phyloP scores from a whole-genome alignment of 495 filamentous ascomycete genomes.

The Pyrenula massariospora region DNA sequence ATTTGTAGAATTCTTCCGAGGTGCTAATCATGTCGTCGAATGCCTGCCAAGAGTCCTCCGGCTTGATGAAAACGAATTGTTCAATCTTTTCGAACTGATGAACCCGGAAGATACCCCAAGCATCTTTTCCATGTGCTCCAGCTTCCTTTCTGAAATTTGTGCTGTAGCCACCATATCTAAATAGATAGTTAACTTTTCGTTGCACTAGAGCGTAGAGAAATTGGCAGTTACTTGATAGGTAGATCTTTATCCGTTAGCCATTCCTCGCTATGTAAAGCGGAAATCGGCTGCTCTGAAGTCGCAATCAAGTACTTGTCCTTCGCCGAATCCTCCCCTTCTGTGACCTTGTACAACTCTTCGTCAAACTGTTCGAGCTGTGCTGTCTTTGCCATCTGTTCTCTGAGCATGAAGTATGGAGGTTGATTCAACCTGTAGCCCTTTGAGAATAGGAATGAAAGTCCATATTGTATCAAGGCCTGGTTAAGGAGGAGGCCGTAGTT shows the following conservation, averaged over 20 bases:
- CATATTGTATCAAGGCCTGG: constrained; percentile 86
- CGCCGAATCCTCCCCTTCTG: constrained; percentile 62
- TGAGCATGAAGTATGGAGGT: constrained; percentile 92
- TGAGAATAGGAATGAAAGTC: constrained; percentile 70
- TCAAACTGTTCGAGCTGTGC: constrained; percentile 96
- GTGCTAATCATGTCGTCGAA: constrained; percentile 86
- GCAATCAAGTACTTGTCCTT: constrained; percentile 97
- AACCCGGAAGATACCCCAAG: constrained; percentile 96
- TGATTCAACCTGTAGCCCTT: constrained; percentile 79
- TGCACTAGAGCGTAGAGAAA: constrained; percentile 3
- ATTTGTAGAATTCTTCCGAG: constrained; percentile 91
- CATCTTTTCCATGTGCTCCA: constrained; percentile 82
- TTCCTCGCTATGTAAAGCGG: constrained; percentile 82
- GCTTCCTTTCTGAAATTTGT: constrained; percentile 95
- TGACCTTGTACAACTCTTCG: constrained; percentile 94
- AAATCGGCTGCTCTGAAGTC: constrained; percentile 91
- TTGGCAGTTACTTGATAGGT: constrained; percentile 62
- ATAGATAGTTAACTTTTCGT: not conserved
- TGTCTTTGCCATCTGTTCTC: constrained; percentile 96
- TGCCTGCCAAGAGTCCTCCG: constrained; percentile 86
- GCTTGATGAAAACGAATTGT: constrained; percentile 88
- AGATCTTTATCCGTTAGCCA: constrained; percentile 80
- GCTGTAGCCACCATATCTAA: constrained; percentile 76
- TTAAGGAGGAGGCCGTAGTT: constrained; percentile 90
- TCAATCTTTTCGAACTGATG: constrained; percentile 99